These are phyloP conservation scores for Sideroxylon spinosum DNA, from an alignment of 179 eudicot genomes.

Conservation along the genomic window DNA sequence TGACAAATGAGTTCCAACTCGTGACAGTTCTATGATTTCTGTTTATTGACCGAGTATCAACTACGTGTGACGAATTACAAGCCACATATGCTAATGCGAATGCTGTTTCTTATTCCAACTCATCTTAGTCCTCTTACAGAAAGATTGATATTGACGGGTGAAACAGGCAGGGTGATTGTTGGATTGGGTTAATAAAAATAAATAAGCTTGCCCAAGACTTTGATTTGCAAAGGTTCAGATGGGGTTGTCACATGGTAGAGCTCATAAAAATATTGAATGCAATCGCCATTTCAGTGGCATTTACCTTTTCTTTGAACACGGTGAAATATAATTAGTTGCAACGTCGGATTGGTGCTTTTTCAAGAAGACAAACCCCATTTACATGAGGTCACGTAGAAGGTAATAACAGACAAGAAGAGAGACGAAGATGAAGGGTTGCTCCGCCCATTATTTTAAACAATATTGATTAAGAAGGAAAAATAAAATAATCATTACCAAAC, in stretches of 20 bases:
- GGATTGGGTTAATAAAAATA: background rate
- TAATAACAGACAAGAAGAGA: conserved; percentile 30
- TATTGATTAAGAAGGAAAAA: conserved; percentile 13
- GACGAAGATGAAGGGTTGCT: conserved; percentile 32
- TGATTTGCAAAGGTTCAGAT: no score
- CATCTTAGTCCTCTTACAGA: background rate
- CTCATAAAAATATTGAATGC: no score
- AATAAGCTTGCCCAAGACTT: no score
- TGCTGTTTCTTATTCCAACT: background rate
- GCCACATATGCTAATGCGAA: background rate
- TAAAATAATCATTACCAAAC: conserved; percentile 14
- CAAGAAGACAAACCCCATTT: conserved; percentile 12
- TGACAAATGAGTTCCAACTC: no score
- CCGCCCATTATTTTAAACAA: conserved; percentile 23
- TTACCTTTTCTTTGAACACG: no score
- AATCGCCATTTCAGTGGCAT: no score
- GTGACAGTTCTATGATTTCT: no score
- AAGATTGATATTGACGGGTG: background rate
- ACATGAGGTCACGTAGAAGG: conserved; percentile 20
- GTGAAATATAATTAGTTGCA: background rate
- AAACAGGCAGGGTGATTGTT: background rate
- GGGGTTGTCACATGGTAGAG: no score
- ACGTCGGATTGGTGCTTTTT: background rate
- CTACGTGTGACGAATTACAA: background rate
- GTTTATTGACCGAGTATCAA: no score